Base-by-base conservation (phyloP, 1,284 basidiomycete species). In the Cutaneotrichosporon spelunceum region DNA sequence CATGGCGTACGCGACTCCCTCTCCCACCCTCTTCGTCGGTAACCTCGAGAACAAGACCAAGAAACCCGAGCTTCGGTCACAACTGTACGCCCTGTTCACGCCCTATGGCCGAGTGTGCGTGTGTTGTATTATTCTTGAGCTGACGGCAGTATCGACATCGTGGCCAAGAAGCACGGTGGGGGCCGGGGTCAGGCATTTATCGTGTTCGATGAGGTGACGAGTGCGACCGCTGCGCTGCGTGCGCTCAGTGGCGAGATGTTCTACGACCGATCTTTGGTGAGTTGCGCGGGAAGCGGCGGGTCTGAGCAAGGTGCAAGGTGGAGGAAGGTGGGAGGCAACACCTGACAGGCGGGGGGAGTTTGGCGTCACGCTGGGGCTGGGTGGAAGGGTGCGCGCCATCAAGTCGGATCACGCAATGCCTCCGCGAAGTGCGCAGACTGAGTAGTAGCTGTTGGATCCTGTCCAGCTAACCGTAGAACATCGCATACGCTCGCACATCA, bases 131-230 rank as follows among this genome's bases (percentile, higher is more conserved):
- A 9, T 6, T 4, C 13, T 54, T 26, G 42, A 29, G 39, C 59
- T 65, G 47, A 61, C 30, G 34, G 11, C 63, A 79, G 77, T 52
- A 85, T 98, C 79, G 95, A 99, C 78, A 86, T 99, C 56, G 86
- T 98, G 56, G 93, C 95, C n/a, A 88, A 90, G 48, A 93, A 97
- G 67, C 72, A 77, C 57, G 65, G 85, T 58, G 89, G 88, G 73
- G 93, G 93, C 87, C 86, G 90, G 65, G 95, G 95, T 2, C 94
- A 97, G 80, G 95, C 95, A 1, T 99, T 97, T 78, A 85, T 99
- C 70, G 93, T 96, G 66, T 99, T 97, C 79, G 85, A 87, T 65
- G 92, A 94, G 80, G 85, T 93, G 62, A 85, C 89, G 21, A 85
- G 87, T 53, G 91, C 93, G 59, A 97, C 93, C 13, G 85, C 92